phyloP scores from a whole-genome alignment of 495 filamentous ascomycete species.

The Aspergillus ellipticus region DNA sequence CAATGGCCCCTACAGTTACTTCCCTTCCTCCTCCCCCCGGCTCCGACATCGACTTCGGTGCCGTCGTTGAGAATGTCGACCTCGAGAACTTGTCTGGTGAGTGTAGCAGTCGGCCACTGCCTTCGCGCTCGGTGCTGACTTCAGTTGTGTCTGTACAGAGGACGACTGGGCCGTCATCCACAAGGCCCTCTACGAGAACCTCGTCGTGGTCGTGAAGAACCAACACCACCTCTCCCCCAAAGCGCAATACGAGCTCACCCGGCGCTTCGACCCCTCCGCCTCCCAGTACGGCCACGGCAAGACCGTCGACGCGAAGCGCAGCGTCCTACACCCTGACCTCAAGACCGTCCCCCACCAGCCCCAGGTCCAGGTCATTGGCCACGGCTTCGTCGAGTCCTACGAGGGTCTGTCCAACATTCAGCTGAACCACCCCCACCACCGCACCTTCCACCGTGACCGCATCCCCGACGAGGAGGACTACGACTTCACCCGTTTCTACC shows the following conservation, averaged over 20 bases:
- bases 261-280: constrained; percentile 62
- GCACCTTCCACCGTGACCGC: constrained; percentile 62
- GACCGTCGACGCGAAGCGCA: constrained; percentile 61
- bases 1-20: constrained; percentile 13
- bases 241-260: constrained; percentile 68
- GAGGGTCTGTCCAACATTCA: constrained; percentile 64
- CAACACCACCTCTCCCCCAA: constrained; percentile 57
- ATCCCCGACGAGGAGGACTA: constrained; percentile 62
- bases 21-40: constrained; percentile 29
- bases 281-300: constrained; percentile 69
- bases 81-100: constrained; percentile 56
- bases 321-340: constrained; percentile 70
- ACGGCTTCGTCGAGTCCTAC: constrained; percentile 60
- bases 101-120: background rate
- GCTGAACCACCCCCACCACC: constrained; percentile 70
- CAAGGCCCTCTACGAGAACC: constrained; percentile 56
- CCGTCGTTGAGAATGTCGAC: constrained; percentile 50
- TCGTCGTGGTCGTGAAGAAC: constrained; percentile 66
- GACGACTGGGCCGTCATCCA: constrained; percentile 56
- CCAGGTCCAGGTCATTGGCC: constrained; percentile 75
- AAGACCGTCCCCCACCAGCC: constrained; percentile 77
- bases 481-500: constrained; percentile 66
- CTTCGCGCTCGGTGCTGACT: background rate
- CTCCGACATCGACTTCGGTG: constrained; percentile 57
- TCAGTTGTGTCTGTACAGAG: constrained; percentile 36